These are phyloP conservation scores for Ophiognomonia clavigignenti-juglandacearum DNA, from an alignment of 2,329 filamentous ascomycete species.

Conservation along the genomic window DNA sequence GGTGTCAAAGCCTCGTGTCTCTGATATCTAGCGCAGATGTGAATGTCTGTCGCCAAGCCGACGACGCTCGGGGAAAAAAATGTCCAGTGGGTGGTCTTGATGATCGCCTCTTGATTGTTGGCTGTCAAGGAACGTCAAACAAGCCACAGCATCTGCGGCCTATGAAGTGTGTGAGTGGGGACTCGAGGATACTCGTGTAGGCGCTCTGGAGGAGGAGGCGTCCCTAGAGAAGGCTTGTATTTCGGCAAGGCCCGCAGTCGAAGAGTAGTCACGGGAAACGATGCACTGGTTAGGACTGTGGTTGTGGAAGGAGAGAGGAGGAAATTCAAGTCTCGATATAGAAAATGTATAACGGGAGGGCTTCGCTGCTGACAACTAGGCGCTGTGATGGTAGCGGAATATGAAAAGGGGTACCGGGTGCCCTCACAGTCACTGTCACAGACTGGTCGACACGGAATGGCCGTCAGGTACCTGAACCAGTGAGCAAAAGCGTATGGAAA, in stretches of 20 bases:
- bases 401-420: too few relatives aligned
- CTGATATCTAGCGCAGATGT: not conserved
- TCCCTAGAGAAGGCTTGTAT: not conserved
- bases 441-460: not conserved
- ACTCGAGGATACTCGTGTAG: not conserved
- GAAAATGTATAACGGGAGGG: too few relatives aligned
- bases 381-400: not conserved
- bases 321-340: not conserved
- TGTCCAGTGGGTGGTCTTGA: not conserved
- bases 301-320: not conserved
- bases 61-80: not conserved
- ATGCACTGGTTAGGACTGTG: not conserved
- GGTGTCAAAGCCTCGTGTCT: constrained; percentile 8
- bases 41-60: not conserved
- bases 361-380: too few relatives aligned
- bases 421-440: not conserved
- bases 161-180: constrained; percentile 4
- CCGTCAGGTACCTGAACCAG: too few relatives aligned
- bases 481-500: too few relatives aligned
- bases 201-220: too few relatives aligned
- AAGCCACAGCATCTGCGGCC: constrained; percentile 12
- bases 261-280: not conserved
- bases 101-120: not conserved
- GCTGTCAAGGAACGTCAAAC: constrained; percentile 4
- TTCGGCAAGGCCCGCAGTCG: not conserved